A percentile compares a stretch with the other conserved stretches of the same genome.
Conservation (phyloP, 495 filamentous ascomycete genomes). For the Podospora fimiseda region DNA sequence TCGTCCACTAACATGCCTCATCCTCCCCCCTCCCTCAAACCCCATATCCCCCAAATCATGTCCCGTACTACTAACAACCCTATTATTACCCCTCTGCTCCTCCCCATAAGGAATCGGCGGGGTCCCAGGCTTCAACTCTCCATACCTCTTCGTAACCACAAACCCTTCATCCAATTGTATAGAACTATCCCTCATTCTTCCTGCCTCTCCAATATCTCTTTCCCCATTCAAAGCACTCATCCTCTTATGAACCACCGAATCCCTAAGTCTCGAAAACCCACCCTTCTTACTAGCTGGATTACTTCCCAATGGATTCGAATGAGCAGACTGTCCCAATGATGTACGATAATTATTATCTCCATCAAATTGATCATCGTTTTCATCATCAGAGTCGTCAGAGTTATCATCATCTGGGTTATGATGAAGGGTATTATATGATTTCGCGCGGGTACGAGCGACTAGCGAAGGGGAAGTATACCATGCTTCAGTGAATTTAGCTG, state of each 20-base stretch:
- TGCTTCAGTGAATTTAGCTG: constrained; percentile 57
- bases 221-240: too few species aligned
- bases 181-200: constrained; percentile 31
- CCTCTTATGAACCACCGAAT: too few species aligned
- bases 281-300: constrained; percentile 11
- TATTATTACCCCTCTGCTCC: constrained; percentile 10
- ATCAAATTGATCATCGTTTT: constrained; percentile 16
- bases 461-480: constrained; percentile 51
- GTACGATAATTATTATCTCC: constrained; percentile 30
- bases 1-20: constrained; percentile 75
- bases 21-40: constrained; percentile 39
- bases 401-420: constrained; percentile 41
- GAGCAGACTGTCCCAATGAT: not conserved
- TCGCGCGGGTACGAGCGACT: constrained; percentile 46
- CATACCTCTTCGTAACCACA: constrained; percentile 47
- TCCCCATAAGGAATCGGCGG: constrained; percentile 42
- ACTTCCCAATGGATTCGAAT: constrained; percentile 16
- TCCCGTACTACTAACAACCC: constrained; percentile 13
- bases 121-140: constrained; percentile 39
- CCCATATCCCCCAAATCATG: constrained; percentile 54
- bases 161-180: constrained; percentile 50
- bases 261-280: constrained; percentile 24
- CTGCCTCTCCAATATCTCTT: constrained; percentile 10
- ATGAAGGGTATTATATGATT: constrained; percentile 29
- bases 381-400: constrained; percentile 37